A percentile compares a stretch with the other conserved stretches of the same genome.
Conservation (phyloP, 768 basidiomycete genomes). For the Amanita molliuscula region DNA sequence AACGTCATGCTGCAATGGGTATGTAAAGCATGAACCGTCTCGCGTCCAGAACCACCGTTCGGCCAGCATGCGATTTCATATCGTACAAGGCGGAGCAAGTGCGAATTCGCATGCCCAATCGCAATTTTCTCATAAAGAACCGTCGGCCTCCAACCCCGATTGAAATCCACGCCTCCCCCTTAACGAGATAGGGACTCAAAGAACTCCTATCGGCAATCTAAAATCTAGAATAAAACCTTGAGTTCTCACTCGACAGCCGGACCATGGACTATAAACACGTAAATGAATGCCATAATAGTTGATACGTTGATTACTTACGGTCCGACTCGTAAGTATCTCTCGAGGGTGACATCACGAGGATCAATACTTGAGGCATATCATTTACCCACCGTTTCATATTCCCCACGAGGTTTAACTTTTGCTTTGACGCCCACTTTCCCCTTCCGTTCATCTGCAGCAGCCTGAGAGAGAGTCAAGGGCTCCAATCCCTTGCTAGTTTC, state of each 20-base stretch:
- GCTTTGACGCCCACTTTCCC: too few relatives aligned
- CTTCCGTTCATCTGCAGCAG: neutral
- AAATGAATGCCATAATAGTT: constrained; percentile 6
- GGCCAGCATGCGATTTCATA: neutral
- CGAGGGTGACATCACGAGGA: neutral
- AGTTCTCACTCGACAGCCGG: neutral
- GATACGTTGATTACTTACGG: constrained; percentile 1
- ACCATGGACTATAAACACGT: constrained; percentile 2
- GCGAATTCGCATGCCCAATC: neutral
- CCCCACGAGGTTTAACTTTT: neutral
- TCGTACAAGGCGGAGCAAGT: neutral
- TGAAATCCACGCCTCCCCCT: neutral
- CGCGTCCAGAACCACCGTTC: neutral
- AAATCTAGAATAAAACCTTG: constrained; percentile 4
- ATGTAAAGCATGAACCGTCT: neutral
- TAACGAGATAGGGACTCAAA: neutral
- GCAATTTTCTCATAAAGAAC: neutral
- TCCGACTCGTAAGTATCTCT: neutral
- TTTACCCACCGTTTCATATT: neutral
- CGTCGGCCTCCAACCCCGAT: neutral
- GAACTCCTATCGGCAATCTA: constrained; percentile 6
- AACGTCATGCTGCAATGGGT: constrained; percentile 3
- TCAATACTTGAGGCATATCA: neutral
- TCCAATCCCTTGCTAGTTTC: neutral
- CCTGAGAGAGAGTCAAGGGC: too few relatives aligned